Evolutionary conservation across 371 early-diverging fungal species (phyloP).

Genomic region (Nematocida homosporus): DNA sequence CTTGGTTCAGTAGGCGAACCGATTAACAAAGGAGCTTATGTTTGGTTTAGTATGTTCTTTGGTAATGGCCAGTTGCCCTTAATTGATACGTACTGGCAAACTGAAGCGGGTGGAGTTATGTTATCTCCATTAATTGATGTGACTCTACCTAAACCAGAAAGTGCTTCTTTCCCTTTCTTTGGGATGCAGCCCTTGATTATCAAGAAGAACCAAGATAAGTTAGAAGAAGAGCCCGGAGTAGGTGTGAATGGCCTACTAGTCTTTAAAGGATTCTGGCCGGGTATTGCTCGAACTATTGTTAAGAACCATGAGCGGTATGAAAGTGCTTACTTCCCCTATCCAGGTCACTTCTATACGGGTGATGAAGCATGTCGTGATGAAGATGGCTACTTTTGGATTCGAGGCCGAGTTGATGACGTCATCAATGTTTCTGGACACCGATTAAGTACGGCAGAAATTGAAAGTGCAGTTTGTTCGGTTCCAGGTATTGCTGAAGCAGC

Average conservation of each 20-base stretch:
- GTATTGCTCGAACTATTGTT: constrained; percentile 83
- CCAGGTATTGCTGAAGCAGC: constrained; percentile 81
- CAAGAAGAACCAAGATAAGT: constrained; percentile 70
- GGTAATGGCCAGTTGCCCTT: constrained; percentile 79
- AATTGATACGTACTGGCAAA: constrained; percentile 91
- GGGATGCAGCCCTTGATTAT: constrained; percentile 80
- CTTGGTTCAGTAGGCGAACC: constrained; percentile 95
- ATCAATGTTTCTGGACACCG: constrained; percentile 95
- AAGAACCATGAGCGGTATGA: constrained; percentile 80
- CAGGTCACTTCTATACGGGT: constrained; percentile 78
- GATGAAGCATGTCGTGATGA: constrained; percentile 70
- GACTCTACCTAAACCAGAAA: constrained; percentile 80
- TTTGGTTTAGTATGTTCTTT: constrained; percentile 83
- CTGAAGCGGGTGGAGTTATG: constrained; percentile 87
- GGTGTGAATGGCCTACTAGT: constrained; percentile 80
- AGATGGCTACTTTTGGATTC: constrained; percentile 82
- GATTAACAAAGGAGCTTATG: constrained; percentile 88
- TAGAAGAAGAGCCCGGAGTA: constrained; percentile 8
- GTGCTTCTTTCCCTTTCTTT: constrained; percentile 88
- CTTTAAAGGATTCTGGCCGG: constrained; percentile 83
- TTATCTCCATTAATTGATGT: constrained; percentile 82
- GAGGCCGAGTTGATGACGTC: constrained; percentile 85
- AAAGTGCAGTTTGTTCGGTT: constrained; percentile 76
- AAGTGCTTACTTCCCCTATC: constrained; percentile 80
- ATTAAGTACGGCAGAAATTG: constrained; percentile 86